Percentiles rank a stretch among this genome's conserved stretches.
phyloP scores from a whole-genome alignment of 176 grass and related monocot species.

The Oryza longistaminata region DNA sequence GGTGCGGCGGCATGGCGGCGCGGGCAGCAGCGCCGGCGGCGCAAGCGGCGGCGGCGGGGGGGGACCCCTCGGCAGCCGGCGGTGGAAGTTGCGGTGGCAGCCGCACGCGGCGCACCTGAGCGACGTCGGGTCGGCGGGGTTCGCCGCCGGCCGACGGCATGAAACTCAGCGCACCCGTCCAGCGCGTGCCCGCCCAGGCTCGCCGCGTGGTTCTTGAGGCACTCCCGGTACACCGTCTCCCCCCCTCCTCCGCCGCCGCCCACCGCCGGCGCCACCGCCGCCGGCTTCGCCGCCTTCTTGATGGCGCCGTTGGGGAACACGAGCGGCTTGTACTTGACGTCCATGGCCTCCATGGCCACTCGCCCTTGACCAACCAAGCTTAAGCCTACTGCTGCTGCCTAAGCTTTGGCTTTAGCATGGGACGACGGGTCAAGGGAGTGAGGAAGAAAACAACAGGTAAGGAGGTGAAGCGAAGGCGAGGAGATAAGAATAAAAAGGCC shows the following conservation, averaged over 20 bases:
- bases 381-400: constrained; percentile 36
- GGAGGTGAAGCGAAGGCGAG: constrained; percentile 35
- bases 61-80: constrained; percentile 40
- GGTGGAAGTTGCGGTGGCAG: constrained; percentile 99
- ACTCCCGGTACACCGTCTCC: constrained; percentile 72
- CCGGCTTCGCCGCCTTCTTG: constrained; percentile 55
- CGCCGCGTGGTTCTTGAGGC: constrained; percentile 97
- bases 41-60: not conserved
- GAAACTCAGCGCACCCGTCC: constrained; percentile 94
- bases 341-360: constrained; percentile 50
- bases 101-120: constrained; percentile 86
- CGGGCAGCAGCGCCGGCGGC: constrained; percentile 24
- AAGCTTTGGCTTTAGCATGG: constrained; percentile 36
- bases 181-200: constrained; percentile 80
- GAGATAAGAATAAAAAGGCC: constrained; percentile 43
- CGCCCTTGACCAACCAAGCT: constrained; percentile 25
- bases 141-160: constrained; percentile 58
- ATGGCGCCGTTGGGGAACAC: constrained; percentile 79
- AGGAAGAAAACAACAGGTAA: constrained; percentile 33
- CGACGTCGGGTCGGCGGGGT: constrained; percentile 58
- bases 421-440: constrained; percentile 30
- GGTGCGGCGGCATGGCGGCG: constrained; percentile 22
- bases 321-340: constrained; percentile 51
- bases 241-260: not conserved
- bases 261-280: constrained; percentile 11